Evolutionary conservation across 1,284 basidiomycete genomes (phyloP).

Genomic region (Athelia sp.): DNA sequence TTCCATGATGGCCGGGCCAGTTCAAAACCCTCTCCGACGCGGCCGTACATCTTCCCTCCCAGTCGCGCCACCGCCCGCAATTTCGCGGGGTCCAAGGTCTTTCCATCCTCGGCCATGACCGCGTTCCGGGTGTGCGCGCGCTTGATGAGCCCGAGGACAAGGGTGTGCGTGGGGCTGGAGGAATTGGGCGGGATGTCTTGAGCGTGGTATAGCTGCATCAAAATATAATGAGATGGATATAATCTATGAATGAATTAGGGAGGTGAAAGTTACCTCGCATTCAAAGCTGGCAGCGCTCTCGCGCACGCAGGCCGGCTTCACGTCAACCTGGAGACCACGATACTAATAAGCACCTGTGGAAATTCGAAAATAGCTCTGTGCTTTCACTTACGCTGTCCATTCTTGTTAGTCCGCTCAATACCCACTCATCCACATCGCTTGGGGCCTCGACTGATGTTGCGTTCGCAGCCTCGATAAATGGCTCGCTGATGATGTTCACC

Average conservation of each 20-base stretch:
- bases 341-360: too few relatives aligned
- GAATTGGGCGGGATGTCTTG: slow-evolving; percentile 47
- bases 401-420: slow-evolving; percentile 65
- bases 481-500: slow-evolving; percentile 73
- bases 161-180: slow-evolving; percentile 42
- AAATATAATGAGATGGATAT: slow-evolving; percentile 1
- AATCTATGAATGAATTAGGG: too few relatives aligned
- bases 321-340: slow-evolving; percentile 11
- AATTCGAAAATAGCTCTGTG: too few relatives aligned
- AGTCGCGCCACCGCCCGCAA: slow-evolving; percentile 60
- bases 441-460: slow-evolving; percentile 65
- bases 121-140: slow-evolving; percentile 56
- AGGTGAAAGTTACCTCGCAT: slow-evolving; percentile 45
- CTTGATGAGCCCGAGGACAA: slow-evolving; percentile 63
- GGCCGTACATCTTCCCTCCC: slow-evolving; percentile 57
- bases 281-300: slow-evolving; percentile 74
- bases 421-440: slow-evolving; percentile 65
- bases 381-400: slow-evolving; percentile 48
- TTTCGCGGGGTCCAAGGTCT: slow-evolving; percentile 52
- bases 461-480: slow-evolving; percentile 72
- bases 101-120: slow-evolving; percentile 43
- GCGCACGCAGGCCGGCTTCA: slow-evolving; percentile 62
- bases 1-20: slow-evolving; percentile 56
- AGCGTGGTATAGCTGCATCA: slow-evolving; percentile 44
- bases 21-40: slow-evolving; percentile 52